Percentiles rank a stretch among this genome's conserved stretches.
Evolutionary conservation across 2,329 filamentous ascomycete species (phyloP).

Genomic region (Teratosphaeria destructans): DNA sequence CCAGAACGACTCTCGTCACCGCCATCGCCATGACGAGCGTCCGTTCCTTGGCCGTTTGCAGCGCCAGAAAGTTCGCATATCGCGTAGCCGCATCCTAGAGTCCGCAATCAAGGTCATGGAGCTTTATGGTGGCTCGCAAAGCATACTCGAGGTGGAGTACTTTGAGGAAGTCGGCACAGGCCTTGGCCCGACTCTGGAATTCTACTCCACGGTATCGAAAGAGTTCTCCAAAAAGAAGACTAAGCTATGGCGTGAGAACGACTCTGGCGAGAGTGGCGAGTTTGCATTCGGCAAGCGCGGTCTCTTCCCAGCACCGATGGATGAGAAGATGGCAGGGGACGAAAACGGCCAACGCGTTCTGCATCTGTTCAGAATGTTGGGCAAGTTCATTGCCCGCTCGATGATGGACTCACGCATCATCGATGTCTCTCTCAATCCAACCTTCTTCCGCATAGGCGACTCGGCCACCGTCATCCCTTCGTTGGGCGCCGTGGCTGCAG

Average conservation of each 20-base stretch:
- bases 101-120: conserved; percentile 99
- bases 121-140: conserved; percentile 91
- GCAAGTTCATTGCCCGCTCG: conserved; percentile 92
- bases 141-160: conserved; percentile 93
- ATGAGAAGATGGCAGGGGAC: conserved; percentile 59
- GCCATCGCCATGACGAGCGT: conserved; percentile 73
- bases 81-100: conserved; percentile 84
- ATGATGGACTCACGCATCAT: conserved; percentile 99
- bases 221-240: conserved; percentile 97
- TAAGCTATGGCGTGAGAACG: conserved; percentile 90
- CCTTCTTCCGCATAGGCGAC: conserved; percentile 91
- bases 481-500: conserved; percentile 76
- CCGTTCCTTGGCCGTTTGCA: conserved; percentile 86
- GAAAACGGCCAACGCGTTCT: conserved; percentile 81
- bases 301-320: conserved; percentile 85
- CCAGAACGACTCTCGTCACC: conserved; percentile 60
- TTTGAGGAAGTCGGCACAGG: conserved; percentile 98
- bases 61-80: conserved; percentile 96
- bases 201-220: conserved; percentile 93
- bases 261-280: conserved; percentile 60
- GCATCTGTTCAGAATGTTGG: conserved; percentile 82
- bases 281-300: conserved; percentile 78
- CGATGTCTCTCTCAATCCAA: conserved; percentile 92
- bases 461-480: conserved; percentile 63
- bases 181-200: conserved; percentile 88